A percentile compares a stretch with the other conserved stretches of the same genome.
Evolutionary conservation across 2,329 filamentous ascomycete species (phyloP).

Genomic region (Huntiella savannae): DNA sequence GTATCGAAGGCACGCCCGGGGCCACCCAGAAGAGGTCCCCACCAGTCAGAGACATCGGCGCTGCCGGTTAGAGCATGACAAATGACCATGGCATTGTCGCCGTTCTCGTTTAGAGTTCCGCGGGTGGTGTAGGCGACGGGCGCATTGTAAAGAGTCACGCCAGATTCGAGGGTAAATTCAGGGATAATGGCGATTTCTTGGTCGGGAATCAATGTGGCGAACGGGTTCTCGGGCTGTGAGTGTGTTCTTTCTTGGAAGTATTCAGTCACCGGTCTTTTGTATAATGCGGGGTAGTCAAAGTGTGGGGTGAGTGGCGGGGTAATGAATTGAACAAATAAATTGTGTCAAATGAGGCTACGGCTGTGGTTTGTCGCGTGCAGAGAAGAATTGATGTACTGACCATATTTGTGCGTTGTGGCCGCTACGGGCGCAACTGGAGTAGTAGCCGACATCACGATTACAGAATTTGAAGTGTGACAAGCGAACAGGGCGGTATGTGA

Average conservation of each 20-base stretch:
- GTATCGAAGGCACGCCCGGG: slow-evolving; percentile 64
- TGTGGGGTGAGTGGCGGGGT: slow-evolving; percentile 5
- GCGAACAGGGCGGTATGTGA: too few relatives aligned
- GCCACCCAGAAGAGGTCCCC: slow-evolving; percentile 64
- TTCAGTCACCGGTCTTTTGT: slow-evolving; percentile 35
- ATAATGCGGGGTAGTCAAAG: neutral
- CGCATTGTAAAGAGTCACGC: slow-evolving; percentile 60
- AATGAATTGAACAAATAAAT: neutral
- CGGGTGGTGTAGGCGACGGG: slow-evolving; percentile 49
- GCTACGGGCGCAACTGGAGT: slow-evolving; percentile 1
- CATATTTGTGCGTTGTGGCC: slow-evolving; percentile 12
- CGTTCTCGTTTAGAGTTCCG: slow-evolving; percentile 37
- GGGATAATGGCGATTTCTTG: slow-evolving; percentile 77
- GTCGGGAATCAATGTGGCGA: slow-evolving; percentile 66
- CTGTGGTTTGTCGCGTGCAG: neutral
- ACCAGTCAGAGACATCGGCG: slow-evolving; percentile 74
- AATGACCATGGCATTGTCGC: slow-evolving; percentile 53
- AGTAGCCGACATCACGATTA: slow-evolving; percentile 5
- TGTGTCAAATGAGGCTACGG: neutral
- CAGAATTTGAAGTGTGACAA: neutral
- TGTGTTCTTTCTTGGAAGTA: slow-evolving; percentile 44
- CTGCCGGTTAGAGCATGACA: slow-evolving; percentile 77
- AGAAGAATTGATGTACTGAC: slow-evolving; percentile 12
- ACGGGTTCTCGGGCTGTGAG: slow-evolving; percentile 79
- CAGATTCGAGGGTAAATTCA: slow-evolving; percentile 82